Evolutionary conservation across 179 eudicot species (phyloP).

Genomic region (Actinidia arguta): DNA sequence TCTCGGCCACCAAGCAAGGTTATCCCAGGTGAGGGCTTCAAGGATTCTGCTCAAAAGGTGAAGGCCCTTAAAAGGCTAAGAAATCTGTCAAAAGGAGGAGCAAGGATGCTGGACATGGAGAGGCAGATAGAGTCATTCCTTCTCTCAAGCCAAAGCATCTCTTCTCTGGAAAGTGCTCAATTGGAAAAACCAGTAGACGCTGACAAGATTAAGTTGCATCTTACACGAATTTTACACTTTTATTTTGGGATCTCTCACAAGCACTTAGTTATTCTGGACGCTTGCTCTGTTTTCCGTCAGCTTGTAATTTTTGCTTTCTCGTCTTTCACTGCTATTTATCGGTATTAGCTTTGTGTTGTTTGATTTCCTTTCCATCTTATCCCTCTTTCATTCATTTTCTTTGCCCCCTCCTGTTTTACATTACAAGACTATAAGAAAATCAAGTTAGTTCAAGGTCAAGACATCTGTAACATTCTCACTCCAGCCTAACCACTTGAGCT

Average conservation of each 20-base stretch:
- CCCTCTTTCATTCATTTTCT: background rate
- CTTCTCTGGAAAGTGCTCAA: slow-evolving; percentile 78
- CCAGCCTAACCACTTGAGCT: background rate
- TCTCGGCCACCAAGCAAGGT: slow-evolving; percentile 60
- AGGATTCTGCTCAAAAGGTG: slow-evolving; percentile 67
- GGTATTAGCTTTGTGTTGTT: background rate
- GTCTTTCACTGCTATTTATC: background rate
- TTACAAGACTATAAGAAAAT: too few species aligned
- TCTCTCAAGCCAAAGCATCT: slow-evolving; percentile 83
- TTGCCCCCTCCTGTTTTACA: background rate
- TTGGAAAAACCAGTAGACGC: slow-evolving; percentile 85
- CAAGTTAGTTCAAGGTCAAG: background rate
- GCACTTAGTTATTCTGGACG: background rate
- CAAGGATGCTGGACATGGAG: slow-evolving; percentile 76
- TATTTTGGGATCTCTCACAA: background rate
- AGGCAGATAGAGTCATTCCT: slow-evolving; percentile 77
- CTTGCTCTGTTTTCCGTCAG: background rate
- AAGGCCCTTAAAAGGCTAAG: slow-evolving; percentile 69
- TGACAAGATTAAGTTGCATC: slow-evolving; percentile 24
- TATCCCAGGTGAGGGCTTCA: slow-evolving; percentile 84
- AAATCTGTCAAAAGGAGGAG: slow-evolving; percentile 66
- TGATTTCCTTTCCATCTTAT: background rate
- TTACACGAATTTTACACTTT: background rate
- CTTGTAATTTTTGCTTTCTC: background rate
- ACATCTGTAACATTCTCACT: background rate